phyloP scores from a whole-genome alignment of 768 basidiomycete genomes.

The Lactarius akahatsu region DNA sequence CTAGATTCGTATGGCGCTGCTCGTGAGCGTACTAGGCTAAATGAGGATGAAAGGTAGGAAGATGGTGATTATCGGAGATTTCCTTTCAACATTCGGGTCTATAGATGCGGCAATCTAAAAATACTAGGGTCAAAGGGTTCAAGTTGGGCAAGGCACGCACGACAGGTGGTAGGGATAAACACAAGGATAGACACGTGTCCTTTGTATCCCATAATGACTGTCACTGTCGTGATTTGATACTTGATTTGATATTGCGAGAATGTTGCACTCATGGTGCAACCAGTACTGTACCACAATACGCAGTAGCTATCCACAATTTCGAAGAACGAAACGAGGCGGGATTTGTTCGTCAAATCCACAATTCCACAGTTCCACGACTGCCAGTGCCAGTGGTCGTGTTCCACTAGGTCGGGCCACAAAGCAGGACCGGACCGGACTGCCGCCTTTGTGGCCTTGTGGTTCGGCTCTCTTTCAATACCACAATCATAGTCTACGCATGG shows the following conservation, averaged over 20 bases:
- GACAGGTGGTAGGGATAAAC: background rate
- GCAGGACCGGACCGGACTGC: background rate
- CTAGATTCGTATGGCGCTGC: slow-evolving; percentile 54
- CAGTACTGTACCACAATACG: background rate
- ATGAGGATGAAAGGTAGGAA: background rate
- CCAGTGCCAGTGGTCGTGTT: no score
- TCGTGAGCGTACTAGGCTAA: slow-evolving; percentile 43
- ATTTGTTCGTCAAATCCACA: background rate
- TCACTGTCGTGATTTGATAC: background rate
- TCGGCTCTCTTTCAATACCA: background rate
- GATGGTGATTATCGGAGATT: background rate
- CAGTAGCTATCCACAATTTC: background rate
- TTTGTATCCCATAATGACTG: background rate
- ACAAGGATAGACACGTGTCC: background rate
- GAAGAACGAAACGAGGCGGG: background rate
- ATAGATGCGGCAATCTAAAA: background rate
- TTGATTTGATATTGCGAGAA: background rate
- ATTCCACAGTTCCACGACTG: background rate
- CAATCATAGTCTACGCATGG: background rate
- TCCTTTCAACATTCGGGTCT: background rate
- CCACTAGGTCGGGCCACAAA: no score
- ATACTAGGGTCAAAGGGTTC: slow-evolving; percentile 3
- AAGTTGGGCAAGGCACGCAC: background rate
- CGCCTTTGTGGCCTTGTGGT: background rate
- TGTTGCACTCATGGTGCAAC: no score